Percentiles rank a stretch among this genome's conserved stretches.
These are phyloP conservation scores for Acrasis kona DNA, from an alignment of 78 protist genomes.

Conservation along the genomic window DNA sequence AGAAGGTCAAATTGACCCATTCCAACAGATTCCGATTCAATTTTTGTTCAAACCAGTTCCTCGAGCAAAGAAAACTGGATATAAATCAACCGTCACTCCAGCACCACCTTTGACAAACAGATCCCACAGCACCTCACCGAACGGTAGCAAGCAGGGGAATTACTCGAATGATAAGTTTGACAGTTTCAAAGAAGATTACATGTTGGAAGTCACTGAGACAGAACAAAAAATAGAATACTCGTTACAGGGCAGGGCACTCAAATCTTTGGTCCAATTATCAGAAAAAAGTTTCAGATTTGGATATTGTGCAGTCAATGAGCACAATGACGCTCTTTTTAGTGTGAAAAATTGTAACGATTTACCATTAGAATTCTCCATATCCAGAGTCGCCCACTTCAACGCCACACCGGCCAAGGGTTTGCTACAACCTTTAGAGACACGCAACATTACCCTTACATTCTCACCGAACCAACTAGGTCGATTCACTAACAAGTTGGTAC, in stretches of 20 bases:
- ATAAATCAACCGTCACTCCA: background rate
- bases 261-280: background rate
- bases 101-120: too few species aligned
- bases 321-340: background rate
- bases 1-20: slow-evolving; percentile 3
- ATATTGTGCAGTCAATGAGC: background rate
- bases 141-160: too few species aligned
- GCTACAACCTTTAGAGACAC: background rate
- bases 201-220: slow-evolving; percentile 6
- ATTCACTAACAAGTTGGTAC: background rate
- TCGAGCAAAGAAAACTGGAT: slow-evolving; percentile 4
- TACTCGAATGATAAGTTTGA: too few species aligned
- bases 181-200: background rate
- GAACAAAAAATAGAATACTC: slow-evolving; percentile 15
- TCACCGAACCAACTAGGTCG: slow-evolving; percentile 18
- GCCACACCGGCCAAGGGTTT: background rate
- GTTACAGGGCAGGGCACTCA: background rate
- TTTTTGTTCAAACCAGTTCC: background rate
- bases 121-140: too few species aligned
- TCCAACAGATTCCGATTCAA: background rate
- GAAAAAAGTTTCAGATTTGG: background rate
- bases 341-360: slow-evolving; percentile 6
- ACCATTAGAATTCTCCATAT: background rate
- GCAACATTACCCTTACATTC: slow-evolving; percentile 1
- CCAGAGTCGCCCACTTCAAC: slow-evolving; percentile 13